Evolutionary conservation across 2,329 filamentous ascomycete genomes (phyloP), one percentile per base, ranked within the genome.

Genomic region (Xenoacremonium recifei): DNA sequence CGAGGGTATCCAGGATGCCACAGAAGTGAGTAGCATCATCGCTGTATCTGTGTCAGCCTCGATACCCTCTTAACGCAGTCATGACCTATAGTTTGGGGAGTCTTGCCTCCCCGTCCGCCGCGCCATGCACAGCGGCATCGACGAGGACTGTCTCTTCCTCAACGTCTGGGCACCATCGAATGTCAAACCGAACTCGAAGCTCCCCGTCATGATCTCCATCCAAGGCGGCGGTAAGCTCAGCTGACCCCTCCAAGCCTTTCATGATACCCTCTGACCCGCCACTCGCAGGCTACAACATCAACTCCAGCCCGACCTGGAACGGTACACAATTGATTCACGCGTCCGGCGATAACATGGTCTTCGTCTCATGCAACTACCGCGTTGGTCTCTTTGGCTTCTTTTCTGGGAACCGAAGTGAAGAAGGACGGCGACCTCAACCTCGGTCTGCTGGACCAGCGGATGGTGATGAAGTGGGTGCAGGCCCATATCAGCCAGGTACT

Each of bases 291-390:
- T 79, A 76, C 44, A 64, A 64, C 0, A 45, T 49, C 13, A 71
- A 76, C 42, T 61, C 67, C n/a, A 80, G 78, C 44, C 64, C 66
- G 12, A 73, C 76, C 57, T 76, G 69, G 58, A 76, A 79, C 55
- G 76, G 73, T 21, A 67, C 69, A 0, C 62, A 66, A 18, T 64
- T 77, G 4, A 65, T 79, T 18, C 57, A 66, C 20, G 57, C 58
- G 48, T 77, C 75, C 0, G 65, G 59, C 12, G 51, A 65, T 19
- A 69, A 66, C 46, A 48, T 67, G 19, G 62, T 70, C 7, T 70
- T 59, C 33, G 64, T 70, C 11, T 55, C 58, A 2, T 55, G 61
- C 21, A 70, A 71, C 48, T 71, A 71, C 40, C 53, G 44, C 45
- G 45, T 67, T 23, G 65, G 66, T 23, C 64, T 63, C 2, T 63